phyloP scores from a whole-genome alignment of 2,329 filamentous ascomycete species.

The Ilyonectria robusta region DNA sequence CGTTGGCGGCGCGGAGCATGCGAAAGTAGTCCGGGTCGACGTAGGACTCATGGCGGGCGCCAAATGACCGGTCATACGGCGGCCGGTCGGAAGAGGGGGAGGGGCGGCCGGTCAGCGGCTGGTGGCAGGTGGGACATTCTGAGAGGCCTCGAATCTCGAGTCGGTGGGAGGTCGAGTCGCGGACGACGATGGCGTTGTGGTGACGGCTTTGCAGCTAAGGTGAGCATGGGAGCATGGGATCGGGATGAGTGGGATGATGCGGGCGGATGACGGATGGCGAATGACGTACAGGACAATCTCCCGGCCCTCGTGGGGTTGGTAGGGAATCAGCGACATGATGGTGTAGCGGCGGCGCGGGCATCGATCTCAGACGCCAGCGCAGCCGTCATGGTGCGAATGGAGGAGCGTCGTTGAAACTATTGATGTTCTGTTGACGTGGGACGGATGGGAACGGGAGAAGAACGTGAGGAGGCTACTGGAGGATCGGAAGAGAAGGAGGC shows the following conservation, averaged over 20 bases:
- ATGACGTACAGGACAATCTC: constrained; percentile 83
- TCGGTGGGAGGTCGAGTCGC: constrained; percentile 86
- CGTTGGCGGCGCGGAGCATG: constrained; percentile 78
- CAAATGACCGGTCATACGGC: constrained; percentile 61
- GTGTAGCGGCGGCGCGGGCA: constrained; percentile 32
- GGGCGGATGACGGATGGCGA: constrained; percentile 17
- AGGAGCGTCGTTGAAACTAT: background rate
- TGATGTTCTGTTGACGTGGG: background rate
- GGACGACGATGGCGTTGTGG: constrained; percentile 92
- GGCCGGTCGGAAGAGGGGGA: constrained; percentile 63
- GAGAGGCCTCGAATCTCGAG: constrained; percentile 84
- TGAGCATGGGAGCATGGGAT: constrained; percentile 33
- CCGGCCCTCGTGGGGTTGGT: constrained; percentile 78
- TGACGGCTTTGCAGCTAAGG: constrained; percentile 77
- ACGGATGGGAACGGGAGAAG: background rate
- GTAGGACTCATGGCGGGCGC: constrained; percentile 72
- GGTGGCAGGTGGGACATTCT: constrained; percentile 93
- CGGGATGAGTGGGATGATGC: constrained; percentile 12
- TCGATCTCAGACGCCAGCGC: constrained; percentile 39
- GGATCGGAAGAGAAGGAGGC: background rate
- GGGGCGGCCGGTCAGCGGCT: constrained; percentile 68
- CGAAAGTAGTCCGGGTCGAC: constrained; percentile 96
- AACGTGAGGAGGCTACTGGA: background rate
- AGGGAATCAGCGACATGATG: constrained; percentile 80
- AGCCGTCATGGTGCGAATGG: constrained; percentile 40